These are phyloP conservation scores for Hypholoma sublateritium DNA, from an alignment of 768 basidiomycete genomes.

Conservation along the genomic window DNA sequence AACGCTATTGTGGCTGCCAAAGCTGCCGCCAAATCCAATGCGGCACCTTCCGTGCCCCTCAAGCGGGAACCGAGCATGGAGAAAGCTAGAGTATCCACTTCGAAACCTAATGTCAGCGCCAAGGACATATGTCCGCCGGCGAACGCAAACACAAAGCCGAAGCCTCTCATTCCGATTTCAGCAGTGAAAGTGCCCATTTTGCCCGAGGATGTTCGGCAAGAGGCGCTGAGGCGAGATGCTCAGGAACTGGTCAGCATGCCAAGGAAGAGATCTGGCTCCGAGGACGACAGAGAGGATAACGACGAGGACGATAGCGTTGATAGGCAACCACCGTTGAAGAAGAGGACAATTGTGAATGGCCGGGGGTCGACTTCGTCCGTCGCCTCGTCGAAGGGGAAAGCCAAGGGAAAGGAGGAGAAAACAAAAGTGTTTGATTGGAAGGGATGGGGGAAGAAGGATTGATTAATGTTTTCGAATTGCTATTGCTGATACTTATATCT, in stretches of 20 bases:
- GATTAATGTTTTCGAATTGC: not conserved
- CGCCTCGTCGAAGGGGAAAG: not conserved
- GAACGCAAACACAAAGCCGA: constrained; percentile 1
- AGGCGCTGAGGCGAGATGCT: constrained; percentile 4
- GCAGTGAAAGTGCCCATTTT: constrained; percentile 27
- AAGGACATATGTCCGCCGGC: not conserved
- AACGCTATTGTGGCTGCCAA: not conserved
- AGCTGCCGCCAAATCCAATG: constrained; percentile 15
- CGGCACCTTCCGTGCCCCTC: not conserved
- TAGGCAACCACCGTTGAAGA: not conserved
- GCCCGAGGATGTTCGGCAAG: constrained; percentile 9
- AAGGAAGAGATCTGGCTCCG: not conserved
- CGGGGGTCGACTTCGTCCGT: not conserved
- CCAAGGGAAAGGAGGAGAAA: constrained; percentile 2
- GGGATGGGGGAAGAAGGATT: constrained; percentile 16
- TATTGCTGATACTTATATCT: too few species aligned
- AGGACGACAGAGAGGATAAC: not conserved
- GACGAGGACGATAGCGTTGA: not conserved
- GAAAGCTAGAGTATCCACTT: not conserved
- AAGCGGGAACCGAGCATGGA: not conserved
- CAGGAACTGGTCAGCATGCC: constrained; percentile 2
- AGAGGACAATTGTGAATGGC: not conserved
- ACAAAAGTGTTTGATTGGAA: constrained; percentile 23
- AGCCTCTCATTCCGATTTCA: constrained; percentile 25
- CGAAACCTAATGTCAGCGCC: not conserved